phyloP scores from a whole-genome alignment of 2,329 filamentous ascomycete species.

The Aspergillus ibericus region DNA sequence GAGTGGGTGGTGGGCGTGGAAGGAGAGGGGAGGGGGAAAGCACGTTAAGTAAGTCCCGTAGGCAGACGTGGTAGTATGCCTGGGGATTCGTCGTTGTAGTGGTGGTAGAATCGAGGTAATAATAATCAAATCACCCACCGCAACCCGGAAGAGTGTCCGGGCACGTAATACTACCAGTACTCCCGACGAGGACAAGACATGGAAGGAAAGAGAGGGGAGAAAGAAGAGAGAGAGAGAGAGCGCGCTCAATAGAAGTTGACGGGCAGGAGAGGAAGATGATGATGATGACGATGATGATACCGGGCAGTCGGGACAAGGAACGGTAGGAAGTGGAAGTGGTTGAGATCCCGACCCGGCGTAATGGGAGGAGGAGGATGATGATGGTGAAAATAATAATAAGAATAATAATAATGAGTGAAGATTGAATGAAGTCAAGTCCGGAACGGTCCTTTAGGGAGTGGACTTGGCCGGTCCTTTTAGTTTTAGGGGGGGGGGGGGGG shows the following conservation, averaged over 20 bases:
- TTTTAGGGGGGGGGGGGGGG: conserved; percentile 5
- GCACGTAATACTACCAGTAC: neutral
- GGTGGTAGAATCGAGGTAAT: neutral
- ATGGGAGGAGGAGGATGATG: no score
- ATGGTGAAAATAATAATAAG: neutral
- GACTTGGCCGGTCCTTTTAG: conserved; percentile 5
- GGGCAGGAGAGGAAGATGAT: neutral
- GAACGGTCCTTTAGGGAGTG: conserved; percentile 10
- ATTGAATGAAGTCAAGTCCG: conserved; percentile 9
- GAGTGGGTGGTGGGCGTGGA: neutral
- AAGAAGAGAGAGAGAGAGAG: no score
- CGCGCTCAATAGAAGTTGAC: neutral
- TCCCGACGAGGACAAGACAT: no score
- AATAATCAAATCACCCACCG: neutral
- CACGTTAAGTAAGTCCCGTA: conserved; percentile 2
- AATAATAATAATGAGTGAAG: conserved; percentile 2
- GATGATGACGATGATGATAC: neutral
- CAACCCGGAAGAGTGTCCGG: neutral
- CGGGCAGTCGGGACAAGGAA: neutral
- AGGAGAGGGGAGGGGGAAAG: conserved; percentile 1
- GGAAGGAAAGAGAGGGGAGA: no score
- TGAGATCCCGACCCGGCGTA: neutral
- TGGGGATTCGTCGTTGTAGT: neutral
- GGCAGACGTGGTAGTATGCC: neutral
- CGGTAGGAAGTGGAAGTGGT: neutral